Evolutionary conservation across 1,284 basidiomycete species (phyloP).

Genomic region (Gomphus sp.): DNA sequence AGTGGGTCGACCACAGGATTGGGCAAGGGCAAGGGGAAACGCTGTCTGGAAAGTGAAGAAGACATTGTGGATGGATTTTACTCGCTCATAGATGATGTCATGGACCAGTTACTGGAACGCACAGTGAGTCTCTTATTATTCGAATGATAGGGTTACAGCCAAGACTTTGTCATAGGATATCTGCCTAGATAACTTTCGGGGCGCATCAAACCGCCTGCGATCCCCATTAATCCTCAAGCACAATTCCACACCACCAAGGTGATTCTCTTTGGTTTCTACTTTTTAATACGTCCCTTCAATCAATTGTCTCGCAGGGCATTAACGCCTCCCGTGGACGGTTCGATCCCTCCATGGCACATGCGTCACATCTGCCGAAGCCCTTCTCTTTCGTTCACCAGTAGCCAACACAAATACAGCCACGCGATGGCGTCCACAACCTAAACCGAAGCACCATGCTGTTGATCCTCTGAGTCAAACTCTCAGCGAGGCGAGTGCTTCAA

Average conservation of each 20-base stretch:
- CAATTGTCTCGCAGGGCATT: neutral
- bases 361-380: constrained; percentile 66
- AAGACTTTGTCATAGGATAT: constrained; percentile 47
- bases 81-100: constrained; percentile 66
- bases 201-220: constrained; percentile 54
- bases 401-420: constrained; percentile 46
- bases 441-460: constrained; percentile 73
- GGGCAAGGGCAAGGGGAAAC: constrained; percentile 33
- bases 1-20: constrained; percentile 14
- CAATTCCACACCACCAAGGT: constrained; percentile 22
- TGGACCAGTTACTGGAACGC: constrained; percentile 81
- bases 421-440: constrained; percentile 49
- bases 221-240: constrained; percentile 37
- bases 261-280: neutral
- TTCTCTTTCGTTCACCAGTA: constrained; percentile 49
- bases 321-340: constrained; percentile 29
- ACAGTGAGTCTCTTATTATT: constrained; percentile 44
- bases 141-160: neutral
- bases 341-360: constrained; percentile 59
- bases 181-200: constrained; percentile 74
- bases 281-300: neutral
- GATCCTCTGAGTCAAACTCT: constrained; percentile 51
- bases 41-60: constrained; percentile 52
- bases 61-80: constrained; percentile 79
- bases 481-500: constrained; percentile 10